Evolutionary conservation across 345 rosid genomes (phyloP).

Genomic region (Linum usitatissimum): DNA sequence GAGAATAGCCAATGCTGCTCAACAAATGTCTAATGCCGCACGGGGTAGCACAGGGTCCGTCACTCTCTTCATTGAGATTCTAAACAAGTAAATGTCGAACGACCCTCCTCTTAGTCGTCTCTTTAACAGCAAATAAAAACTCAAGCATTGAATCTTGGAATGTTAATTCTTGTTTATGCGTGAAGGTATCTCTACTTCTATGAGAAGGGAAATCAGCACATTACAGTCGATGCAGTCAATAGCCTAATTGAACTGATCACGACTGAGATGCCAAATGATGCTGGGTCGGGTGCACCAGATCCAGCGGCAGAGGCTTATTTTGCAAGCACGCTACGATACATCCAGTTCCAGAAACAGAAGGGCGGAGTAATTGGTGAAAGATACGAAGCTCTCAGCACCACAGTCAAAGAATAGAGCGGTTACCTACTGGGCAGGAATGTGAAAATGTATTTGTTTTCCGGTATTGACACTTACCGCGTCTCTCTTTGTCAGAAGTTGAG

Average conservation of each 20-base stretch:
- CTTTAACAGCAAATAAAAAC: not conserved
- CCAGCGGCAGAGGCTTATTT: conserved; percentile 68
- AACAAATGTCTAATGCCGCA: conserved; percentile 70
- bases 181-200: conserved; percentile 81
- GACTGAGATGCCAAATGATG: conserved; percentile 67
- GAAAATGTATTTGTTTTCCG: not conserved
- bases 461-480: not conserved
- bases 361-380: conserved; percentile 79
- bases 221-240: conserved; percentile 62
- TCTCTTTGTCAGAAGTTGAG: not conserved
- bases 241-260: conserved; percentile 67
- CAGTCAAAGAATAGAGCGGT: not conserved
- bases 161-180: not conserved
- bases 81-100: conserved; percentile 59
- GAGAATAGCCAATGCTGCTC: conserved; percentile 93
- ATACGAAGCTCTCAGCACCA: conserved; percentile 43
- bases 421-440: not conserved
- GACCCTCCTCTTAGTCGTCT: not conserved
- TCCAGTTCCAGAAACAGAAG: conserved; percentile 92
- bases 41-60: conserved; percentile 73
- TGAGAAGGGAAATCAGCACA: conserved; percentile 80
- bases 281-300: conserved; percentile 41
- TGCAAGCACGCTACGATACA: conserved; percentile 60
- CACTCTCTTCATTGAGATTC: conserved; percentile 75
- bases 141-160: not conserved